Conservation (phyloP, 164 flowering plant species). For the Tinospora cordifolia region DNA sequence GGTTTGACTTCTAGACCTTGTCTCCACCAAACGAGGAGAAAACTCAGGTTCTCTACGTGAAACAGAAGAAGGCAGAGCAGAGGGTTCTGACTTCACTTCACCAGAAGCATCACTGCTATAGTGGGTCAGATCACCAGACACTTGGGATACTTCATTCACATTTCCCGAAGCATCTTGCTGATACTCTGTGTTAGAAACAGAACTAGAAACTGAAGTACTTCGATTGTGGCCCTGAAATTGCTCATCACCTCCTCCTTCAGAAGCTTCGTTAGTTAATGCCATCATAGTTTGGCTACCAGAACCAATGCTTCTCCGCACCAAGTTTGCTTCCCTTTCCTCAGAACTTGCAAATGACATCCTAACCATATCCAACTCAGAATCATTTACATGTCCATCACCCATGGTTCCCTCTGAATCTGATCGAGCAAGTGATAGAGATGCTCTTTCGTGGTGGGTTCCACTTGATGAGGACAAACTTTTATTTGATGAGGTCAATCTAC, state of each 20-base stretch:
- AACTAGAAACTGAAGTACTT: conserved; percentile 38
- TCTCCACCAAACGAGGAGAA: conserved; percentile 33
- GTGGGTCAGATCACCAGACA: conserved; percentile 31
- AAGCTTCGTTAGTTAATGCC: conserved; percentile 32
- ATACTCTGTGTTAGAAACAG: conserved; percentile 25
- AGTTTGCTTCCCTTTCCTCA: conserved; percentile 31
- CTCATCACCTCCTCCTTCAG: conserved; percentile 28
- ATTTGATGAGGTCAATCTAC: conserved; percentile 31
- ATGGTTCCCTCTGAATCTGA: conserved; percentile 44
- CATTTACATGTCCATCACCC: conserved; percentile 39
- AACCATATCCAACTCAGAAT: conserved; percentile 36
- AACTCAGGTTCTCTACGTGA: conserved; percentile 48
- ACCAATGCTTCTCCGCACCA: conserved; percentile 24
- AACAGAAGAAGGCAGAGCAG: conserved; percentile 25
- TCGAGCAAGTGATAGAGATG: conserved; percentile 46
- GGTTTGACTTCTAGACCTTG: conserved; percentile 52
- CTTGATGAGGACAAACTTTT: conserved; percentile 25
- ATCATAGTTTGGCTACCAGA: conserved; percentile 25
- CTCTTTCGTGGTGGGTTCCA: conserved; percentile 31
- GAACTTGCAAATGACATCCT: conserved; percentile 32
- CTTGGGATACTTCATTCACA: conserved; percentile 31
- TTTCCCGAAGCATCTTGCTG: conserved; percentile 27
- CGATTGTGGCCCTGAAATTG: conserved; percentile 39
- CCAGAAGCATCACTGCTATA: conserved; percentile 63
- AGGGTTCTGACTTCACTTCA: conserved; percentile 44